These are phyloP conservation scores for Aspergillus carlsbadensis DNA, from an alignment of 495 filamentous ascomycete genomes.

Conservation along the genomic window DNA sequence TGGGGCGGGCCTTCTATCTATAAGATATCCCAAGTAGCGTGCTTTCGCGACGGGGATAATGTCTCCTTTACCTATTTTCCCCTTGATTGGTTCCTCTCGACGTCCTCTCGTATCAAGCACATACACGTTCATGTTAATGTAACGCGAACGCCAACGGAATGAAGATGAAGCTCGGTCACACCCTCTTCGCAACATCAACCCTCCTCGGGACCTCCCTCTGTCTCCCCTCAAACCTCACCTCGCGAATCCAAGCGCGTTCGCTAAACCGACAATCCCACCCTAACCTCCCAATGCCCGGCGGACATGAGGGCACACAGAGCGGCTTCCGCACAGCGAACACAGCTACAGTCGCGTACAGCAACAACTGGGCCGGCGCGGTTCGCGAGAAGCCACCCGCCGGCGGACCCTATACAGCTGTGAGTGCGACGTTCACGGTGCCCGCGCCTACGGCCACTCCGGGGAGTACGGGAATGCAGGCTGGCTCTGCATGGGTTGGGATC, in stretches of 20 bases:
- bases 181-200: conserved; percentile 22
- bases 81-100: background rate
- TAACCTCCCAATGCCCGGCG: conserved; percentile 9
- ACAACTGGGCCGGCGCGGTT: conserved; percentile 62
- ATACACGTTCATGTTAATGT: background rate
- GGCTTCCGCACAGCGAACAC: conserved; percentile 19
- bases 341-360: conserved; percentile 46
- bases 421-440: conserved; percentile 56
- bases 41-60: background rate
- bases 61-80: background rate
- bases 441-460: conserved; percentile 41
- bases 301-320: conserved; percentile 16
- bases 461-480: conserved; percentile 37
- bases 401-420: conserved; percentile 51
- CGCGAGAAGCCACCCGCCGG: conserved; percentile 41
- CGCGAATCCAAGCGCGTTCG: conserved; percentile 26
- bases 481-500: conserved; percentile 64
- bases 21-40: background rate
- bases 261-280: conserved; percentile 28
- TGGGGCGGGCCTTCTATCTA: background rate
- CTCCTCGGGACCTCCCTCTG: conserved; percentile 27
- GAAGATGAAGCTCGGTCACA: background rate
- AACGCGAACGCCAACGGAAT: too few species aligned
- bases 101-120: background rate
- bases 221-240: conserved; percentile 12